These are phyloP conservation scores for Pyricularia grisea DNA, from an alignment of 2,329 filamentous ascomycete genomes.

Conservation along the genomic window DNA sequence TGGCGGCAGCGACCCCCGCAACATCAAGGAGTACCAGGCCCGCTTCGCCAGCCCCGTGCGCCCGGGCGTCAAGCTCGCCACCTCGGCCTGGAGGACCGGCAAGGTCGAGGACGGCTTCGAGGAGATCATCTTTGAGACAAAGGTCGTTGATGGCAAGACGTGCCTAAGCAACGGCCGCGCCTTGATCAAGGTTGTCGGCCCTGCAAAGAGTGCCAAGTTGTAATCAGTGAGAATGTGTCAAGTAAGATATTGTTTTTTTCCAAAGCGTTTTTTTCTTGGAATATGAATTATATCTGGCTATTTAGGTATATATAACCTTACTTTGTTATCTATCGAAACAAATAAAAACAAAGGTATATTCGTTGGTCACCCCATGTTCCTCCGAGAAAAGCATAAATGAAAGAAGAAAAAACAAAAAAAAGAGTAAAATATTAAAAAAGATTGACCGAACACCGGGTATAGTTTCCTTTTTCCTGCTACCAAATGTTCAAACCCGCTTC, in stretches of 20 bases:
- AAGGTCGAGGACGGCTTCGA: slow-evolving; percentile 73
- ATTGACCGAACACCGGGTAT: too few relatives aligned
- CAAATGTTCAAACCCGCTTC: too few relatives aligned
- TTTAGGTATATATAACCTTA: background rate
- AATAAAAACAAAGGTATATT: background rate
- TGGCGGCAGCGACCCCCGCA: slow-evolving; percentile 68
- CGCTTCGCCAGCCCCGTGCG: slow-evolving; percentile 78
- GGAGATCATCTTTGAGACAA: slow-evolving; percentile 72
- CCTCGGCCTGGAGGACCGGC: slow-evolving; percentile 70
- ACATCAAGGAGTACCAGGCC: slow-evolving; percentile 82
- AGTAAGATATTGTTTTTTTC: background rate
- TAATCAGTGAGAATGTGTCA: slow-evolving; percentile 22
- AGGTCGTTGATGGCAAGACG: slow-evolving; percentile 72
- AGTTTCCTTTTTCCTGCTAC: too few relatives aligned
- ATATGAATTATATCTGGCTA: background rate
- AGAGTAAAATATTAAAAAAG: too few relatives aligned
- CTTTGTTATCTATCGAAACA: background rate
- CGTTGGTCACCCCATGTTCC: background rate
- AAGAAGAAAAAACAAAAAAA: background rate
- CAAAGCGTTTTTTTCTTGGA: background rate
- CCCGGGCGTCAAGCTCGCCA: slow-evolving; percentile 73
- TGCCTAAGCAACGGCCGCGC: slow-evolving; percentile 82
- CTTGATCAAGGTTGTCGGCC: slow-evolving; percentile 55
- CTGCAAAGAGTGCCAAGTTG: slow-evolving; percentile 49
- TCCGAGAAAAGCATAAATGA: background rate